Percentiles rank a stretch among this genome's conserved stretches.
Conservation (phyloP, 1,139 yeast genomes). For the Kodamaea plutei region DNA sequence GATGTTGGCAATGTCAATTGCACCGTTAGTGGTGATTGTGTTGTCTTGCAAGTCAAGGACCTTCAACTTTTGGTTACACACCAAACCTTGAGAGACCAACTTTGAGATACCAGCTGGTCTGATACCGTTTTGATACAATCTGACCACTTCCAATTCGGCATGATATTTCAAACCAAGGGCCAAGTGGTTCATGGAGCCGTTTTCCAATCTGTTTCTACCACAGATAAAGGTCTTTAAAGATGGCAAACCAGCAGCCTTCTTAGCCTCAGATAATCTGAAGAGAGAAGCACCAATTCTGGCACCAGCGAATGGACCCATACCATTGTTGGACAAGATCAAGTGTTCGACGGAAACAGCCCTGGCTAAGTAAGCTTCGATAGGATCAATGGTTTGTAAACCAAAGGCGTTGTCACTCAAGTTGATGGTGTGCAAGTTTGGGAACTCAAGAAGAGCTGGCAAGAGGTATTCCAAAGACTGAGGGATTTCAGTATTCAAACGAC, state of each 20-base stretch:
- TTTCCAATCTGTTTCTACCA: conserved; percentile 94
- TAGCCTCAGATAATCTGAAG: conserved; percentile 64
- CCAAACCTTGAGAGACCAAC: conserved; percentile 69
- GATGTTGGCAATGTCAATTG: conserved; percentile 47
- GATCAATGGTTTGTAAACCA: conserved; percentile 92
- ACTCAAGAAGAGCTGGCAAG: conserved; percentile 67
- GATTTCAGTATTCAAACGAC: conserved; percentile 90
- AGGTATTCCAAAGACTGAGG: conserved; percentile 75
- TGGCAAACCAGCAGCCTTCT: conserved; percentile 41
- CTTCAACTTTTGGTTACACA: conserved; percentile 54
- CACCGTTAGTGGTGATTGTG: conserved; percentile 85
- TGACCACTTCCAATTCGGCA: conserved; percentile 63
- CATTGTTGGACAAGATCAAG: conserved; percentile 85
- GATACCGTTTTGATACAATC: conserved; percentile 92
- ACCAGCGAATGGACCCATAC: conserved; percentile 98
- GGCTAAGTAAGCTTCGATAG: conserved; percentile 72
- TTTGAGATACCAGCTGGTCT: conserved; percentile 87
- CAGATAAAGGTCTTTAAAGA: conserved; percentile 80
- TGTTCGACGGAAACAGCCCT: conserved; percentile 79
- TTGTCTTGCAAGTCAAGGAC: conserved; percentile 90
- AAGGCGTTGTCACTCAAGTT: conserved; percentile 94
- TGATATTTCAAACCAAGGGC: conserved; percentile 77
- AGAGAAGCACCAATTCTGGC: conserved; percentile 86
- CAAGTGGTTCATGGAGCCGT: conserved; percentile 81
- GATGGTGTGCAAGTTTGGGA: conserved; percentile 65